Conservation (phyloP, 139 green algal genomes). For the Tetradesmus obliquus region DNA sequence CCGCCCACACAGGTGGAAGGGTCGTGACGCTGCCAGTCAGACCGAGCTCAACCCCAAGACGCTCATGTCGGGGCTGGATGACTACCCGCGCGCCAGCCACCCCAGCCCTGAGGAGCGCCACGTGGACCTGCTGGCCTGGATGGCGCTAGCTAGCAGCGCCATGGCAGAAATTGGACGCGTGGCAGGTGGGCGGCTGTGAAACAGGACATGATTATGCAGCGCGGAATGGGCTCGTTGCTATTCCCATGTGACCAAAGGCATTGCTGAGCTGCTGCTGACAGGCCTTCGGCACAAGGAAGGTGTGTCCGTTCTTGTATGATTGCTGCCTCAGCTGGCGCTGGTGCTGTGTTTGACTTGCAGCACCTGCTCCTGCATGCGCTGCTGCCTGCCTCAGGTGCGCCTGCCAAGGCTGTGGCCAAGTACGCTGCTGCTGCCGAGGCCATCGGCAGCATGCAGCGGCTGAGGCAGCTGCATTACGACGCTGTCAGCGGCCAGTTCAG, state of each 20-base stretch:
- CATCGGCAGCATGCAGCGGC: constrained; percentile 62
- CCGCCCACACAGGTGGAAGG: constrained; percentile 71
- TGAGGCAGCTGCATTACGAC: constrained; percentile 85
- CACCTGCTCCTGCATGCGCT: neutral
- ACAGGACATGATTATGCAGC: neutral
- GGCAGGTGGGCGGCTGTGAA: neutral
- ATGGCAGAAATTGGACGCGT: constrained; percentile 35
- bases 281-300: neutral
- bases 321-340: neutral
- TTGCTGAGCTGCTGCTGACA: neutral
- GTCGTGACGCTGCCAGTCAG: constrained; percentile 56
- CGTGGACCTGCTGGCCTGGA: constrained; percentile 95
- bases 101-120: constrained; percentile 87
- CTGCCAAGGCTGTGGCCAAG: constrained; percentile 5
- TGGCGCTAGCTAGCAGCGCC: constrained; percentile 62
- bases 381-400: neutral
- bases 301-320: neutral
- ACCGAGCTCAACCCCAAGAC: constrained; percentile 96
- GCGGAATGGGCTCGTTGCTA: no score
- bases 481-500: constrained; percentile 61
- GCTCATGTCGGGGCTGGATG: constrained; percentile 91
- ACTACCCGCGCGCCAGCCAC: constrained; percentile 94
- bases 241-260: no score
- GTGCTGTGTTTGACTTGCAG: neutral
- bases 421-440: constrained; percentile 42